Percentiles rank a stretch among this genome's conserved stretches.
Evolutionary conservation across 139 green algal species (phyloP).

Genomic region (Closterium sp.): DNA sequence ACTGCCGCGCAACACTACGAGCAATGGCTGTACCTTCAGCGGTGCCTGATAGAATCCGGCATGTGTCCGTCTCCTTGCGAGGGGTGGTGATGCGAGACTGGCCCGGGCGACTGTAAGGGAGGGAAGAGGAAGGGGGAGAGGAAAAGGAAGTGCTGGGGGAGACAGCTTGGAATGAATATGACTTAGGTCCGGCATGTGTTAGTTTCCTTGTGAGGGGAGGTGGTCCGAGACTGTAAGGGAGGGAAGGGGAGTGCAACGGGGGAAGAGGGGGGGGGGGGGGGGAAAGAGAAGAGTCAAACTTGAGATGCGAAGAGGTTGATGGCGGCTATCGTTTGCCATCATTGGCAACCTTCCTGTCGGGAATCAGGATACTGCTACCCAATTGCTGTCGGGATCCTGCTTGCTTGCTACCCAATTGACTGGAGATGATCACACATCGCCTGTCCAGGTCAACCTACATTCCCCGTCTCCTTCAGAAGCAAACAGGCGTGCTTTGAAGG

Average conservation of each 20-base stretch:
- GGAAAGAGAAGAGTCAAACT: neutral
- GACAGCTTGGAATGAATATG: no score
- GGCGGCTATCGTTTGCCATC: no score
- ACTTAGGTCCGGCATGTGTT: no score
- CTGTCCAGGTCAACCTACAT: conserved; percentile 67
- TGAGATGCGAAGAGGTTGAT: neutral
- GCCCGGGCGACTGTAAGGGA: conserved; percentile 62
- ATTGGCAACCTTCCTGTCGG: no score
- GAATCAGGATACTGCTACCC: no score
- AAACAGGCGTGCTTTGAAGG: neutral
- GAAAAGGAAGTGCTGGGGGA: no score
- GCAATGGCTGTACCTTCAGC: conserved; percentile 29
- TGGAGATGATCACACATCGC: conserved; percentile 3
- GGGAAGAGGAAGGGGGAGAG: neutral
- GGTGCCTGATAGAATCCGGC: conserved; percentile 85
- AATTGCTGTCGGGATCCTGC: no score
- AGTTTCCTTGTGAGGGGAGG: no score
- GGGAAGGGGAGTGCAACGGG: neutral
- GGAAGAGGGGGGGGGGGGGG: neutral
- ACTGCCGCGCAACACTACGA: neutral
- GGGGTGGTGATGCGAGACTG: conserved; percentile 96
- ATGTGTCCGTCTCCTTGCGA: conserved; percentile 88
- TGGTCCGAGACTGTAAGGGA: neutral
- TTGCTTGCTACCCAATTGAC: no score
- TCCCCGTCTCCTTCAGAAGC: conserved; percentile 62